Conservation (phyloP, 345 rosid genomes). For the Eutrema heterophyllum region DNA sequence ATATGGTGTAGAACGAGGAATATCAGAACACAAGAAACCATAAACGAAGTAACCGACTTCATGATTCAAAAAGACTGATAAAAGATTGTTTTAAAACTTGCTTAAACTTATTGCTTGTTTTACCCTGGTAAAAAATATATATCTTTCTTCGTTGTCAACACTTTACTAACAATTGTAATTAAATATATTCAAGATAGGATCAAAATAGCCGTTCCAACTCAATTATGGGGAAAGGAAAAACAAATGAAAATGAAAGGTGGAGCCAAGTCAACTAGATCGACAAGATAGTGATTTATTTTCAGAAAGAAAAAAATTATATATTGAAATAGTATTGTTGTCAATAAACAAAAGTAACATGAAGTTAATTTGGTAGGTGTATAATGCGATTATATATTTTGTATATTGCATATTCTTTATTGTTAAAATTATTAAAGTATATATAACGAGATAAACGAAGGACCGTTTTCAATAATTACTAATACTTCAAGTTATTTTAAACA, state of each 20-base stretch:
- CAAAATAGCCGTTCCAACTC: neutral
- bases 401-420: too few relatives aligned
- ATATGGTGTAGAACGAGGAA: neutral
- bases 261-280: constrained; percentile 3
- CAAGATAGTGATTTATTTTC: neutral
- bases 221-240: neutral
- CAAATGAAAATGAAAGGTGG: neutral
- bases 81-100: neutral
- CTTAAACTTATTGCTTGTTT: neutral
- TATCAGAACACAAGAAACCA: neutral
- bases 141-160: neutral
- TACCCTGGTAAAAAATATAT: neutral
- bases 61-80: neutral
- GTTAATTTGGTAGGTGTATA: too few relatives aligned
- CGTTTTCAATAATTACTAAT: too few relatives aligned
- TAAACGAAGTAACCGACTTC: neutral
- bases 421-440: too few relatives aligned
- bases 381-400: too few relatives aligned
- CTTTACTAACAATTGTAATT: neutral
- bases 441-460: too few relatives aligned
- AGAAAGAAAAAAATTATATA: neutral
- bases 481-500: too few relatives aligned
- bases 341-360: too few relatives aligned
- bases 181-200: constrained; percentile 8
- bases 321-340: neutral